phyloP scores from a whole-genome alignment of 108 stramenopile species.

The Chaetoceros tenuissimus region DNA sequence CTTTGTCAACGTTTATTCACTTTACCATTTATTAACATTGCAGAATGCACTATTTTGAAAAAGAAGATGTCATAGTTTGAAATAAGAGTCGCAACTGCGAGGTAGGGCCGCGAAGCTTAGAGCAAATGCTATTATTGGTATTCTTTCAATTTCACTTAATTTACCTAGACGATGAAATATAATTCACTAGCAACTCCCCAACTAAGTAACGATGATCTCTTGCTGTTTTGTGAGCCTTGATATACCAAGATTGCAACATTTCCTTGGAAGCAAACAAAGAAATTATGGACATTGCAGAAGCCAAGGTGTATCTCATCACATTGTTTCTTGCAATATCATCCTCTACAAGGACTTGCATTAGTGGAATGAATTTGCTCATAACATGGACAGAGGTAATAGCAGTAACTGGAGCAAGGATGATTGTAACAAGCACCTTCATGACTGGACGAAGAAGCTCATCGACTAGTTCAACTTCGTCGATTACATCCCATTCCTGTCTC shows the following conservation, averaged over 20 bases:
- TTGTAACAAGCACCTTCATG: conserved; percentile 23
- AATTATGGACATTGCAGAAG: not conserved
- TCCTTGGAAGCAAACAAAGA: conserved; percentile 3
- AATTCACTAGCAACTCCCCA: conserved; percentile 68
- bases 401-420: conserved; percentile 31
- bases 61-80: too few relatives aligned
- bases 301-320: not conserved
- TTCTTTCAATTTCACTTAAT: too few relatives aligned
- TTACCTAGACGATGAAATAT: too few relatives aligned
- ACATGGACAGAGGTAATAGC: not conserved
- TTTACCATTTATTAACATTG: too few relatives aligned
- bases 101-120: too few relatives aligned
- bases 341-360: not conserved
- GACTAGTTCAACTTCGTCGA: conserved; percentile 43
- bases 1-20: too few relatives aligned
- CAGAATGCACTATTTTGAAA: too few relatives aligned
- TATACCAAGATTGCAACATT: conserved; percentile 46
- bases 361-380: not conserved
- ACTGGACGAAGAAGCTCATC: conserved; percentile 54
- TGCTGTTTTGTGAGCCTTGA: conserved; percentile 68
- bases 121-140: too few relatives aligned
- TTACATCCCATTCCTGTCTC: conserved; percentile 69
- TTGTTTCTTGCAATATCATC: not conserved
- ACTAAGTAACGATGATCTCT: conserved; percentile 79
- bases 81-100: too few relatives aligned